Evolutionary conservation across 805 yeast species (phyloP).

Genomic region (Saccharomycopsis schoenii): DNA sequence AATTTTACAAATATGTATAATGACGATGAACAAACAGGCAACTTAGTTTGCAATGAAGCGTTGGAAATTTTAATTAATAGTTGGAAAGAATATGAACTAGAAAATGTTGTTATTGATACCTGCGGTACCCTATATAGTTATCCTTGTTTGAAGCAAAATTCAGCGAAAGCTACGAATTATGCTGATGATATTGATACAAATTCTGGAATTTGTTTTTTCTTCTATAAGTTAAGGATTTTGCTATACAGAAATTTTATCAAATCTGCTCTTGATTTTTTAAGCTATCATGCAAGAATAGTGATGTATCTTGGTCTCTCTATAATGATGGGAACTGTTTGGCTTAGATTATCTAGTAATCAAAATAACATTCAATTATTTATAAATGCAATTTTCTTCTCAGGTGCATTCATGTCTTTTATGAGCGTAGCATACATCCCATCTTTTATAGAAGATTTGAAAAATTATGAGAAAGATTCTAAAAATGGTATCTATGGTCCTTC

Average conservation of each 20-base stretch:
- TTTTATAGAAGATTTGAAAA: slow-evolving; percentile 25
- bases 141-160: background rate
- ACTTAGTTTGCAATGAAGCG: slow-evolving; percentile 8
- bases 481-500: slow-evolving; percentile 32
- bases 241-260: slow-evolving; percentile 25
- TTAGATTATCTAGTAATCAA: slow-evolving; percentile 24
- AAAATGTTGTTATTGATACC: background rate
- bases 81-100: background rate
- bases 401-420: slow-evolving; percentile 38
- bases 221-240: slow-evolving; percentile 19
- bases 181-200: background rate
- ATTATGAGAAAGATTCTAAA: slow-evolving; percentile 12
- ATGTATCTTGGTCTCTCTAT: slow-evolving; percentile 34
- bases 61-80: slow-evolving; percentile 1
- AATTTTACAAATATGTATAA: background rate
- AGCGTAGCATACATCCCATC: slow-evolving; percentile 25
- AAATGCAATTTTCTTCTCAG: slow-evolving; percentile 31
- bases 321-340: slow-evolving; percentile 33
- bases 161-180: background rate
- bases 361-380: slow-evolving; percentile 25
- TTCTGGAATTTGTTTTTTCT: background rate
- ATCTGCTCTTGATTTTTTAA: slow-evolving; percentile 28
- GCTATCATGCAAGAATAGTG: slow-evolving; percentile 29
- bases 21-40: background rate
- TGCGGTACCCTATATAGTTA: background rate